Base-by-base conservation (phyloP, 768 basidiomycete genomes). In the Naganishia antarctica region DNA sequence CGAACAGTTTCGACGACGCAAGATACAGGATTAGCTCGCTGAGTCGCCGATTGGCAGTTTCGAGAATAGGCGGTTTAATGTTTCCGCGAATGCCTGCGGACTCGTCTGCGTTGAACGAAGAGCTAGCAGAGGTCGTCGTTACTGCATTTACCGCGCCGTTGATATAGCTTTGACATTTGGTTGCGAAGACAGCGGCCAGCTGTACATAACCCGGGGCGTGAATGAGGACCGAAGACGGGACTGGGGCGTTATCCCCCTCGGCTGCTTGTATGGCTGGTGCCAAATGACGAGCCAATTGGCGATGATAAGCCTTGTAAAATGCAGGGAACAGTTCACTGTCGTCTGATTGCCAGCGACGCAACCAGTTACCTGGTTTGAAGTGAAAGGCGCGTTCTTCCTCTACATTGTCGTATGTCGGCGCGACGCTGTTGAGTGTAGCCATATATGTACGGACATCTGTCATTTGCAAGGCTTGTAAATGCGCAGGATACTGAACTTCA, bases 261-360 rank as follows among this genome's bases (percentile, higher is more conserved):
- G 67, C 72, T 25, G 70, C 50, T 61, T 73, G 64, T 12, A 77
- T 45, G 25, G 69, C 69, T 0, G 72, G 71, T 12, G 73, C 69
- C 23, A 76, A 71, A 64, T 73, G 76, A n/a, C 37, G 41, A 12
- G 79, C 77, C 11, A 81, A 73, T 49, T 79, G 78, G n/a, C 76
- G 73, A 64, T 80, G 79, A 61, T 80, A 81, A 0, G 80, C 78
- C 53, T 80, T 75, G 67, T 79, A 80, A 72, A 81, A 81, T 1
- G 80, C 75, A 37, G 79, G 79, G 63, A 80, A 80, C 9, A 81
- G 73, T 67, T 81, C 80, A 0, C 80, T 80, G 63, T 81, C 80
- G 63, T 80, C 79, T 3, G 80, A 80, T 44, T 79, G 79, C 80
- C 80, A 81, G 26, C 80, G 73, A 18, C 80, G 74, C 5, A 81